Evolutionary conservation across 129 eudicot genomes (phyloP).

Genomic region (Mikania micrantha): DNA sequence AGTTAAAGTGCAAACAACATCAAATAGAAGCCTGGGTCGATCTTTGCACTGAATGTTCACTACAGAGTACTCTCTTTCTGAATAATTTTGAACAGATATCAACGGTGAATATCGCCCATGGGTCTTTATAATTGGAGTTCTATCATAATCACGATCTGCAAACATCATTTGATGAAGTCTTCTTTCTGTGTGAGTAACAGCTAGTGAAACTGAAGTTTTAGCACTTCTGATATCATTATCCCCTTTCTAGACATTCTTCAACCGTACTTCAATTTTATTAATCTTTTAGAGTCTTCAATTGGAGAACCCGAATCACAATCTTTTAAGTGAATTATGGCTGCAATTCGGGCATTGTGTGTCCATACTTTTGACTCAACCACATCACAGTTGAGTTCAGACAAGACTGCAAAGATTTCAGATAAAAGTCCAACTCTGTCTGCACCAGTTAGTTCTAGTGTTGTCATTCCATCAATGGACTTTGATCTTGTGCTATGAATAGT

Average conservation of each 20-base stretch:
- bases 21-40: constrained; percentile 76
- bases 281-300: constrained; percentile 58
- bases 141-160: constrained; percentile 84
- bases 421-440: constrained; percentile 77
- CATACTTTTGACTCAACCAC: constrained; percentile 87
- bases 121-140: constrained; percentile 34
- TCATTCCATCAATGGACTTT: constrained; percentile 54
- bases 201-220: constrained; percentile 56
- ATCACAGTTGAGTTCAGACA: constrained; percentile 53
- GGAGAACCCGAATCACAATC: constrained; percentile 65
- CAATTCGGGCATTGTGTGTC: constrained; percentile 87
- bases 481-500: constrained; percentile 47
- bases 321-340: constrained; percentile 68
- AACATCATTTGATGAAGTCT: constrained; percentile 95
- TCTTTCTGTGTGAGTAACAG: constrained; percentile 78
- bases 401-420: constrained; percentile 80
- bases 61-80: constrained; percentile 71
- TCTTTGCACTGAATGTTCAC: constrained; percentile 79
- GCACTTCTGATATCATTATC: constrained; percentile 89
- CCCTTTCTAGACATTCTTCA: constrained; percentile 74
- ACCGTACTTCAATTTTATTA: constrained; percentile 40
- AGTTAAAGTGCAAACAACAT: constrained; percentile 78
- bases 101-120: constrained; percentile 34
- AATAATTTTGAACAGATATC: constrained; percentile 61
- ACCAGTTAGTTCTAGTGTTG: constrained; percentile 78